Base-by-base conservation (phyloP, 2,329 filamentous ascomycete species). In the Didymella arachidicola region DNA sequence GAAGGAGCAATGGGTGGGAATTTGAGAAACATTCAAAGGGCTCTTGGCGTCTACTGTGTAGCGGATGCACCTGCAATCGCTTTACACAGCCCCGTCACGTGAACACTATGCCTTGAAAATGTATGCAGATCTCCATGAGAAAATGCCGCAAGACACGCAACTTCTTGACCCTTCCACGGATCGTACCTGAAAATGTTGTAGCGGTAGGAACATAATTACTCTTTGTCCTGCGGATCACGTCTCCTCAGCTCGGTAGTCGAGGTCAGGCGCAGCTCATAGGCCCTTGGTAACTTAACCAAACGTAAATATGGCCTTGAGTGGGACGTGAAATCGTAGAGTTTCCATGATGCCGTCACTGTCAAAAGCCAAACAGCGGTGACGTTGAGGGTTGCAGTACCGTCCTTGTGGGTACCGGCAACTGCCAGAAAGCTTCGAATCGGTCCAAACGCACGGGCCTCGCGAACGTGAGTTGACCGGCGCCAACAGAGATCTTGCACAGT, bases 31-130 rank as follows among this genome's bases (percentile, higher is more conserved):
- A 32, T 57, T 60, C 44, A n/a, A 29, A 44, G 29, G 29, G 46
- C 30, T 41, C 57, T 60, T 63, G 59, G 66, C 56, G 52, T 61
- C 57, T 52, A 61, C 46, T 30, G 43, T 59, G 45, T 43, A 52
- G 59, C 49, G 52, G 47, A 54, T 54, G 60, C 53, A 50, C 39
- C 56, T 55, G 53, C 43, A 53, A 58, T 48, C 52, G 50, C 46
- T 55, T 34, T 59, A 59, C 57, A 59, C 57, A 59, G 57, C 57
- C 57, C 57, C 57, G n/a, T 61, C 58, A 61, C 58, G 58, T 61
- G 58, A 50, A 27, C 26, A 22, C 38, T 27, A 38, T 57, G 34
- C 57, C 60, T 42, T 59, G 60, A 42, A 60, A 53, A 59, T 51
- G 47, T 41, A 26, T 56, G 53, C 51, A 60, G 60, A 63, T 65